Evolutionary conservation across 345 rosid genomes (phyloP), one percentile per base, ranked within the genome.

Genomic region (Nasturtium officinale): DNA sequence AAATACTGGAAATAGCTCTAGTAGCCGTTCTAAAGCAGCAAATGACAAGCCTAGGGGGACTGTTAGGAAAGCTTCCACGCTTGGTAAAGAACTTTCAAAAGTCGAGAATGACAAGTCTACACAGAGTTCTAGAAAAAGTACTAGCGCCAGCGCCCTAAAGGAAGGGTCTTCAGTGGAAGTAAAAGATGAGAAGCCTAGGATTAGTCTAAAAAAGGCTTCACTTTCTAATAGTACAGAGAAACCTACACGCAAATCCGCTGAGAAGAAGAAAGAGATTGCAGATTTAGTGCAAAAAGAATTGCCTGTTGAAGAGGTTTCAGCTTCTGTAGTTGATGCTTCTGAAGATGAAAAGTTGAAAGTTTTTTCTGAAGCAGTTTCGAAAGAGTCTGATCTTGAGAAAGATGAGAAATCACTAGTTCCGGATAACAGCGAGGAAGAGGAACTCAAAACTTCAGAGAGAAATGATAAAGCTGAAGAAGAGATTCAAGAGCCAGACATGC

Each of bases 51-150:
- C 78, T 46, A 90, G 86, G 67, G 77, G 82, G 28, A 80, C 52
- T 67, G 67, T 72, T 32, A 83, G 86, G 71, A 90, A 85, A 69
- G 62, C 77, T 72, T 79, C 89, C 46, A 50, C 81, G 54, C 85
- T 66, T 74, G 73, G 80, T 62, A 75, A 74, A 70, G 86, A 87
- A 58, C 79, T 78, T 69, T 61, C 83, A 2, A 83, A 83, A 83
- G 76, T 37, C 45, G 89, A 73, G 81, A 55, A 55, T 63, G 87
- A 80, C 66, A 88, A 85, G 82, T 67, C 71, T 65, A 92, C 86
- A 73, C 81, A 69, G 62, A 77, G 42, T 80, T 69, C 64, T 7
- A 83, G 87, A 78, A 90, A 82, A 71, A 68, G 76, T 73, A 74
- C 81, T 13, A 80, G 77, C 60, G 72, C 81, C 65, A n/a, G 77